These are phyloP conservation scores for Neoboletus subvelutipes DNA, from an alignment of 768 basidiomycete genomes.

Conservation along the genomic window DNA sequence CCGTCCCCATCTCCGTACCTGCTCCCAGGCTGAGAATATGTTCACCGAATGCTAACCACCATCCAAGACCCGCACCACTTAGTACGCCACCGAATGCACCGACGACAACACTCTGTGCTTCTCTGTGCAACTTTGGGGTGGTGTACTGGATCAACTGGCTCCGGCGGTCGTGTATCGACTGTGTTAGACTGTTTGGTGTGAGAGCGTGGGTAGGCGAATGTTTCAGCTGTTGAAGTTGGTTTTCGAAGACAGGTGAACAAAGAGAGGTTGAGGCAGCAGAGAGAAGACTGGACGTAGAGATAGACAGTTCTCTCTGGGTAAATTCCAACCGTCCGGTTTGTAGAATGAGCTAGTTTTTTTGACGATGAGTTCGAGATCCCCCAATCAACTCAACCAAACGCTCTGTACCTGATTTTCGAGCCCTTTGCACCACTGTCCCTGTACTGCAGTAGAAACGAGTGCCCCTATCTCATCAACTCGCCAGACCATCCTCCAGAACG, in stretches of 20 bases:
- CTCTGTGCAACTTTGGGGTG: slow-evolving; percentile 58
- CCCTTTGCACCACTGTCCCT: slow-evolving; percentile 40
- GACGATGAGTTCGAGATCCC: neutral
- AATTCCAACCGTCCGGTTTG: slow-evolving; percentile 59
- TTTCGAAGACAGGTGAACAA: slow-evolving; percentile 57
- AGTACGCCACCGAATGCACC: slow-evolving; percentile 49
- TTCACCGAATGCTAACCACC: slow-evolving; percentile 49
- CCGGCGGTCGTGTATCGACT: slow-evolving; percentile 51
- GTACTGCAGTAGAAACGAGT: slow-evolving; percentile 33
- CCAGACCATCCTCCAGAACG: slow-evolving; percentile 42
- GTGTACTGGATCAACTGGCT: slow-evolving; percentile 54
- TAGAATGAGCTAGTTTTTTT: slow-evolving; percentile 50
- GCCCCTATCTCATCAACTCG: slow-evolving; percentile 40
- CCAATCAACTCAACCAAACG: neutral
- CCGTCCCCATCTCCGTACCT: slow-evolving; percentile 54
- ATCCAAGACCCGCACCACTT: slow-evolving; percentile 52
- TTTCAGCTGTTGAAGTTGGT: slow-evolving; percentile 54
- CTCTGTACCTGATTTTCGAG: slow-evolving; percentile 51
- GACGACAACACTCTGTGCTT: slow-evolving; percentile 58
- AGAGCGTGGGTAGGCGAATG: slow-evolving; percentile 47
- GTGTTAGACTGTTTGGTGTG: slow-evolving; percentile 44
- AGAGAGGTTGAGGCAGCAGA: slow-evolving; percentile 33
- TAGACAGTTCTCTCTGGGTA: slow-evolving; percentile 45
- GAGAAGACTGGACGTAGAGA: slow-evolving; percentile 41
- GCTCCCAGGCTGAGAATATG: slow-evolving; percentile 34